These are phyloP conservation scores for Scalesia atractyloides DNA, from an alignment of 129 eudicot genomes.

Conservation along the genomic window DNA sequence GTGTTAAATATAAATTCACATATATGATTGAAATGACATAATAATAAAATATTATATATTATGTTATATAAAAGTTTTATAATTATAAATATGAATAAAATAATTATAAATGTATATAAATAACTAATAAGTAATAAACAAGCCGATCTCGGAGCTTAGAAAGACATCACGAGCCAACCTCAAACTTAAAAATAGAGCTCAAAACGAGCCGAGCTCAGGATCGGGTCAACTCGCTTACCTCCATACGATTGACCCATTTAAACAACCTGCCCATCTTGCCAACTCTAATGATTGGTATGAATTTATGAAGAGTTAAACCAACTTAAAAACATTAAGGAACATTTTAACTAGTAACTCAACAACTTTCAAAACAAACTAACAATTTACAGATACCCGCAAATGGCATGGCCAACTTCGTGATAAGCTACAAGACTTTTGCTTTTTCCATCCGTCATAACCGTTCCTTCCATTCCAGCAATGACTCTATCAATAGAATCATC, in stretches of 20 bases:
- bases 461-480: conserved; percentile 96
- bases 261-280: background rate
- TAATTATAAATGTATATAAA: no score
- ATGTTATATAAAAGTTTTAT: no score
- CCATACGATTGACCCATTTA: background rate
- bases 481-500: conserved; percentile 96
- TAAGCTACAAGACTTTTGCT: conserved; percentile 96
- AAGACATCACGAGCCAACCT: no score
- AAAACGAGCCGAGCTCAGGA: no score
- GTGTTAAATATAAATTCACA: no score
- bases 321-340: background rate
- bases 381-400: conserved; percentile 74
- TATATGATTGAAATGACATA: no score
- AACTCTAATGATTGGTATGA: background rate
- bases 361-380: background rate
- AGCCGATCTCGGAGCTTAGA: no score
- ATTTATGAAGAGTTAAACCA: background rate
- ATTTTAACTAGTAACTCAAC: conserved; percentile 1
- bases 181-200: no score
- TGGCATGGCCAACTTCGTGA: conserved; percentile 99
- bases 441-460: conserved; percentile 96
- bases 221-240: no score
- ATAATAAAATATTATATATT: no score
- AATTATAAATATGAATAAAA: no score
- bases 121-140: no score